These are phyloP conservation scores for Schrenkiella parvula DNA, from an alignment of 345 rosid species.

Conservation along the genomic window DNA sequence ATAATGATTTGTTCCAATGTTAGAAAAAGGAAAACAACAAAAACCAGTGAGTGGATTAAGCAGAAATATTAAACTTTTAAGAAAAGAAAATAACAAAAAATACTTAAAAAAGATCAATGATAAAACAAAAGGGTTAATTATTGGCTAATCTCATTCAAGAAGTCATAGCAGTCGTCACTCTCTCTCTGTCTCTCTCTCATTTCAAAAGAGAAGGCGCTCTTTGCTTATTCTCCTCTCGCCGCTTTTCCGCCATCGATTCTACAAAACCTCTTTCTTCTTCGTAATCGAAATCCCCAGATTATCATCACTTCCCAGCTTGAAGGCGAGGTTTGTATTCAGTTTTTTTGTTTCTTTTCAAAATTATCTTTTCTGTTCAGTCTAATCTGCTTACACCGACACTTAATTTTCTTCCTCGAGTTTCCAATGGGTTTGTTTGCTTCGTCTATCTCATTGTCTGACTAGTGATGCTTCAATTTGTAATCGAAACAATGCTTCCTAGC, in stretches of 20 bases:
- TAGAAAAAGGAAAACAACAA: neutral
- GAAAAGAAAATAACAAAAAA: neutral
- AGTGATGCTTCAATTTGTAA: no score
- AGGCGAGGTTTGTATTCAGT: neutral
- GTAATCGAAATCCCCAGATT: neutral
- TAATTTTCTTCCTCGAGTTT: no score
- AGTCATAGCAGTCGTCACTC: neutral
- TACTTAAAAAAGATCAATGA: neutral
- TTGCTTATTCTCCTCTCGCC: neutral
- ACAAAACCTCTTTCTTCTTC: neutral
- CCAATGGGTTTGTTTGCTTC: no score
- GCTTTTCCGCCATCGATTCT: neutral
- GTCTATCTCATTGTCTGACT: no score
- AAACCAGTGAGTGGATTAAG: neutral
- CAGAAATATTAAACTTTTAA: neutral
- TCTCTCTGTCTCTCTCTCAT: neutral
- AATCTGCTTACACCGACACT: no score
- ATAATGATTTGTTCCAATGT: neutral
- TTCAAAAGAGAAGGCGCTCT: conserved; percentile 28
- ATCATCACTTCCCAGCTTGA: neutral
- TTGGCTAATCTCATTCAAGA: conserved; percentile 8
- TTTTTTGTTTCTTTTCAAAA: no score
- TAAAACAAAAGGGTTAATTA: no score
- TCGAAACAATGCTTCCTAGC: no score
- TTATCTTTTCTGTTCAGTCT: no score